phyloP scores from a whole-genome alignment of 2,329 filamentous ascomycete species.

The Xylaria multiplex region DNA sequence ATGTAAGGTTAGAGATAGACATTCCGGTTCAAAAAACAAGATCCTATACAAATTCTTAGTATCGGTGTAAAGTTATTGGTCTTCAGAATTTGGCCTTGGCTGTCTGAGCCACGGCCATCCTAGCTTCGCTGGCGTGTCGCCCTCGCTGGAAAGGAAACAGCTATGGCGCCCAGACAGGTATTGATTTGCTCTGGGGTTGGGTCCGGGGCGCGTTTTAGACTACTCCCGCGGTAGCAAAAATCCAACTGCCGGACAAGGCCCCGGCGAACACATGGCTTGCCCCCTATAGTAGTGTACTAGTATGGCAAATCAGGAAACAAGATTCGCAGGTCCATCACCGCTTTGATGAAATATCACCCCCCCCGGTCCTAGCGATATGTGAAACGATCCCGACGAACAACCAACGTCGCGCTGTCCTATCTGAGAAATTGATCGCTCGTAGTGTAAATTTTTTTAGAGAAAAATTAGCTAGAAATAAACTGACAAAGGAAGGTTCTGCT shows the following conservation, averaged over 20 bases:
- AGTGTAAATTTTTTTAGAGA: background rate
- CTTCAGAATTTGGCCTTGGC: conserved; percentile 17
- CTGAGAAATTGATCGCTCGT: background rate
- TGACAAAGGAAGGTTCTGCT: background rate
- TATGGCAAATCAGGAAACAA: background rate
- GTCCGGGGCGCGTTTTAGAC: background rate
- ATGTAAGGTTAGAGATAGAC: background rate
- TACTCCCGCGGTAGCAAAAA: conserved; percentile 6
- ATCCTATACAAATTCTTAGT: background rate
- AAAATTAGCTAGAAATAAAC: background rate
- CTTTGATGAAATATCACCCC: background rate
- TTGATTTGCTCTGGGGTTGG: conserved; percentile 1
- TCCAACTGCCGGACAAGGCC: conserved; percentile 5
- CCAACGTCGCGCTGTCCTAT: conserved; percentile 10
- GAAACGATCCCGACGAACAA: conserved; percentile 2
- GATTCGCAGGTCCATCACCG: conserved; percentile 5
- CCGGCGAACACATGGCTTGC: background rate
- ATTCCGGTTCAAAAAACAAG: background rate
- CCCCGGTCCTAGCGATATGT: background rate
- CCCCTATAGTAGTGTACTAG: too few relatives aligned
- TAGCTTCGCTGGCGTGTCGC: background rate
- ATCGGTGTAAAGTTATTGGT: background rate
- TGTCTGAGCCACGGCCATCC: conserved; percentile 22
- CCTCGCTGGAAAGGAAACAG: conserved; percentile 1
- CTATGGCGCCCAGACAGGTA: background rate